Base-by-base conservation (phyloP, 2,329 filamentous ascomycete genomes). In the Cladophialophora psammophila region DNA sequence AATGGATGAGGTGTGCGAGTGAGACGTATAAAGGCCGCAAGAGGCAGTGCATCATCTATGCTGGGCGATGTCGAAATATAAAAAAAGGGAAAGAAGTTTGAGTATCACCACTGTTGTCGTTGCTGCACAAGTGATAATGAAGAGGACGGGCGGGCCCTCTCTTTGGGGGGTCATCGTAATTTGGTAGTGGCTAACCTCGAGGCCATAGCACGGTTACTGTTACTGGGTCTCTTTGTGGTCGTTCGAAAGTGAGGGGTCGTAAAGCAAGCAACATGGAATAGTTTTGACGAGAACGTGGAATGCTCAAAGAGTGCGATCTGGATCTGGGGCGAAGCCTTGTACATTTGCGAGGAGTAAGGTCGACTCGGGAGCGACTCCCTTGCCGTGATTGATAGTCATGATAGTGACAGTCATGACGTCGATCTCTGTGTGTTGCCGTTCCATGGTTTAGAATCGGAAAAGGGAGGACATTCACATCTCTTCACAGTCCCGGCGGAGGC, bases 41-140 rank as follows among this genome's bases (percentile, higher is more conserved):
- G 9, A n/a, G 67, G 58, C 13, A 70, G 52, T n/a, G 20, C 36
- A 45, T 70, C 68, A 55, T 70, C 68, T n/a, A 70, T 6, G 2
- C 68, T 65, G 4, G 63, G 15, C 2, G 62, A 63, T 48, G 57
- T 56, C 5, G 60, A 53, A 3, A 67, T n/a, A 35, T 18, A 2
- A 63, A 9, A 31, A 35, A n/a, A 65, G 68, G 50, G 62, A 70
- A 45, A 66, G 67, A 26, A 67, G 6, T 38, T 65, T 50, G 8
- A 70, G 65, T 34, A 32, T 42, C 3, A 69, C 64, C 5, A 63
- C 58, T 5, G 63, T 40, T 38, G 67, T 50, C 3, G 64, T 62
- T 15, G 59, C 59, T 9, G 52, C 42, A 38, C 54, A 60, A 1
- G 50, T 67, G 32, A 60, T 35, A 12, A 70, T 59, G 55, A 67